Evolutionary conservation across 2,329 filamentous ascomycete genomes (phyloP).

Genomic region (Proliferodiscus dingleyae): DNA sequence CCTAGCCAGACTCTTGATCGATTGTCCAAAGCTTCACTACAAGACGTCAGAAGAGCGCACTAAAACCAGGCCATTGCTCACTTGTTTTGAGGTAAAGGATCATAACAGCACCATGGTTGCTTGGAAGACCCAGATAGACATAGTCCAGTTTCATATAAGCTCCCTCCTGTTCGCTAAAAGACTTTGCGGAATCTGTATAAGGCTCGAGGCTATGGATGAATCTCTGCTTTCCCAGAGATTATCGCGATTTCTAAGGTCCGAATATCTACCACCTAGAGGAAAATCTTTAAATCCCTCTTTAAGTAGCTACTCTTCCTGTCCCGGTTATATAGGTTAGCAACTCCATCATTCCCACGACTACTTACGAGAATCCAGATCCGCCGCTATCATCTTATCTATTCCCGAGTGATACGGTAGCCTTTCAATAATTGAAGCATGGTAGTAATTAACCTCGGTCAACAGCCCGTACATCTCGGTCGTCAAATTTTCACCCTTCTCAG

Average conservation of each 20-base stretch:
- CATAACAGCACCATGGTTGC: slow-evolving; percentile 10
- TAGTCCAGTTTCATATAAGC: slow-evolving; percentile 15
- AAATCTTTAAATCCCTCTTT: too few species aligned
- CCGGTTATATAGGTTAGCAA: slow-evolving; percentile 18
- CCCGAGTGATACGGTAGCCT: slow-evolving; percentile 6
- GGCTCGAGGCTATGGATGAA: slow-evolving; percentile 2
- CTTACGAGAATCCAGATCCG: slow-evolving; percentile 6
- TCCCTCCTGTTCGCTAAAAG: slow-evolving; percentile 4
- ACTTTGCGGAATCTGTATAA: not conserved
- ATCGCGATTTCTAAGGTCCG: slow-evolving; percentile 7
- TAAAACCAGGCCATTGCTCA: too few species aligned
- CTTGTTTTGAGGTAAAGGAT: slow-evolving; percentile 9
- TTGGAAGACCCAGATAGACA: slow-evolving; percentile 7
- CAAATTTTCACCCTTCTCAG: slow-evolving; percentile 5
- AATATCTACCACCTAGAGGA: slow-evolving; percentile 9
- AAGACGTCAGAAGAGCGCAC: not conserved
- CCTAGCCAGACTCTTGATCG: slow-evolving; percentile 2
- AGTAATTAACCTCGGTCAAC: slow-evolving; percentile 16
- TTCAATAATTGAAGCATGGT: slow-evolving; percentile 2
- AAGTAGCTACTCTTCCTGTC: too few species aligned
- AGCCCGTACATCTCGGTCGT: slow-evolving; percentile 17
- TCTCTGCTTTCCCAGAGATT: not conserved
- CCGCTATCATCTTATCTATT: slow-evolving; percentile 9
- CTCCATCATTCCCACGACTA: slow-evolving; percentile 13
- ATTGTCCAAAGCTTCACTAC: slow-evolving; percentile 9